phyloP scores from a whole-genome alignment of 176 grass and related monocot genomes.

The Paspalum notatum region DNA sequence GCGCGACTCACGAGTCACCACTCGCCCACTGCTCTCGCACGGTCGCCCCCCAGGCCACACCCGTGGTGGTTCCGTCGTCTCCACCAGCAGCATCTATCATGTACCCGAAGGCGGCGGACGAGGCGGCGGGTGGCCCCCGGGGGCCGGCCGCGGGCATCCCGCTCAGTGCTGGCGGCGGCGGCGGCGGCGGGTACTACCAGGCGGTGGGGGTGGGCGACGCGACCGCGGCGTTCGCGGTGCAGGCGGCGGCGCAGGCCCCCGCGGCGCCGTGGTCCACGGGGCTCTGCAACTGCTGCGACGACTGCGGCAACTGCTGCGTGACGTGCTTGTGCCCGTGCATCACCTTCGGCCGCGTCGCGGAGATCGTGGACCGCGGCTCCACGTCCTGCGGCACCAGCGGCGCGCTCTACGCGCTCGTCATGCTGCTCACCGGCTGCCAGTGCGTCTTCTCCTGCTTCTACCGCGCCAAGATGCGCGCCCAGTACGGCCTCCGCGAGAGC shows the following conservation, averaged over 20 bases:
- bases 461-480: conserved; percentile 63
- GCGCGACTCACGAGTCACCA: no score
- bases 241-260: conserved; percentile 33
- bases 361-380: conserved; percentile 69
- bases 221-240: conserved; percentile 29
- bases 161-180: conserved; percentile 5
- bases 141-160: conserved; percentile 35
- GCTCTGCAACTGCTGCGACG: conserved; percentile 65
- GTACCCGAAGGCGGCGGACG: conserved; percentile 41
- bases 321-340: conserved; percentile 74
- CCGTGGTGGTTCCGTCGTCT: no score
- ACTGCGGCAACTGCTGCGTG: conserved; percentile 66
- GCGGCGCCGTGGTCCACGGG: conserved; percentile 65
- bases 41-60: no score
- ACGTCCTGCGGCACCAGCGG: conserved; percentile 68
- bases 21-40: no score
- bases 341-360: conserved; percentile 75
- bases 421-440: conserved; percentile 52
- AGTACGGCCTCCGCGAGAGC: conserved; percentile 55
- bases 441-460: conserved; percentile 84
- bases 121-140: neutral
- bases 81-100: neutral
- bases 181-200: conserved; percentile 23
- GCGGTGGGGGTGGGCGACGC: neutral
- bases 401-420: conserved; percentile 51